Percentiles rank a stretch among this genome's conserved stretches.
Evolutionary conservation across 179 eudicot species (phyloP).

Genomic region (Spinacia oleracea): DNA sequence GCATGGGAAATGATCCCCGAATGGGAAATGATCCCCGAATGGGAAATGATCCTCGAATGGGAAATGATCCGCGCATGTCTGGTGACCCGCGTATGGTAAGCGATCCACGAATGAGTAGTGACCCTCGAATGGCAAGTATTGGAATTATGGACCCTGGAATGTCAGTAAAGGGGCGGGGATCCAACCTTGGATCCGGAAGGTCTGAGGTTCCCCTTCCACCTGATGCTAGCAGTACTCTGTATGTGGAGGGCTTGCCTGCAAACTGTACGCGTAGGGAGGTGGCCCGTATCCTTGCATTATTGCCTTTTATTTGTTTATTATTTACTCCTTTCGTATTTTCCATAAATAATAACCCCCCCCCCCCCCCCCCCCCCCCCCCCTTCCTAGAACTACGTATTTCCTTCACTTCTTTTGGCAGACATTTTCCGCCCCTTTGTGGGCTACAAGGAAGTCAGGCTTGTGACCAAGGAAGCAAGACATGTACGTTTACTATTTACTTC

Average conservation of each 20-base stretch:
- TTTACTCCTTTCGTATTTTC: background rate
- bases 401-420: slow-evolving; percentile 45
- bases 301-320: background rate
- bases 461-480: slow-evolving; percentile 76
- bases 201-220: slow-evolving; percentile 69
- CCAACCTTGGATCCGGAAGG: slow-evolving; percentile 54
- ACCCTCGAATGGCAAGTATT: slow-evolving; percentile 35
- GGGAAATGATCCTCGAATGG: slow-evolving; percentile 28
- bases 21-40: slow-evolving; percentile 33
- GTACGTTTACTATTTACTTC: slow-evolving; percentile 35
- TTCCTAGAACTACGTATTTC: slow-evolving; percentile 1
- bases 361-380: background rate
- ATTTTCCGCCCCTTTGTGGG: slow-evolving; percentile 89
- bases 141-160: slow-evolving; percentile 42
- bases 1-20: slow-evolving; percentile 32
- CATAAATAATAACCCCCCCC: background rate
- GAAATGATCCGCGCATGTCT: slow-evolving; percentile 29
- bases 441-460: slow-evolving; percentile 81
- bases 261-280: slow-evolving; percentile 81
- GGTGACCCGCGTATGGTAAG: slow-evolving; percentile 30
- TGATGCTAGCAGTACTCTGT: slow-evolving; percentile 72
- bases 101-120: slow-evolving; percentile 30
- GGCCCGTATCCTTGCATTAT: slow-evolving; percentile 80
- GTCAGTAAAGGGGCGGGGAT: slow-evolving; percentile 45
- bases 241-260: slow-evolving; percentile 74